phyloP scores from a whole-genome alignment of 352 stramenopile genomes.

The Phytophthora vignae region DNA sequence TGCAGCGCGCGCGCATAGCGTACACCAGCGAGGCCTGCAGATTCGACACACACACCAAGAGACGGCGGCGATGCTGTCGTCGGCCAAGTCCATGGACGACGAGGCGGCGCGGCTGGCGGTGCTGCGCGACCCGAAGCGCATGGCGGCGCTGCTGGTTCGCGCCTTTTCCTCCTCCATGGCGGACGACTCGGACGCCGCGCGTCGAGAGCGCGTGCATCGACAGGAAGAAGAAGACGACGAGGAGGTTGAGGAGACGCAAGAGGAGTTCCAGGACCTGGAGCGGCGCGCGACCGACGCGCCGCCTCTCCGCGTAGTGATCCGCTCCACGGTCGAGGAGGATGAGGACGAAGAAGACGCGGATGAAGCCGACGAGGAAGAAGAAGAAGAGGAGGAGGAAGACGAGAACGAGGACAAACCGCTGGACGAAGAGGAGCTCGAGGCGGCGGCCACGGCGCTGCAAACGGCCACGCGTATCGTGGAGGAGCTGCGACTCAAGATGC shows the following conservation, averaged over 20 bases:
- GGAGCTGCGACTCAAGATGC: constrained; percentile 61
- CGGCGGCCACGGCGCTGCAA: constrained; percentile 58
- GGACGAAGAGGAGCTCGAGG: constrained; percentile 55
- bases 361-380: constrained; percentile 44
- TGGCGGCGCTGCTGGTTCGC: constrained; percentile 57
- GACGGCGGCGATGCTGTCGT: constrained; percentile 35
- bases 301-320: constrained; percentile 29
- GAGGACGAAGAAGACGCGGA: constrained; percentile 64
- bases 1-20: neutral
- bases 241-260: constrained; percentile 39
- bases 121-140: constrained; percentile 52
- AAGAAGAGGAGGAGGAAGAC: constrained; percentile 47
- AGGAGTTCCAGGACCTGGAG: constrained; percentile 39
- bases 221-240: constrained; percentile 43
- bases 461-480: constrained; percentile 64
- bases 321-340: constrained; percentile 24
- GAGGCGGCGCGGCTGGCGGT: constrained; percentile 33
- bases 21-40: neutral
- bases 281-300: constrained; percentile 8
- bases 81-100: constrained; percentile 48
- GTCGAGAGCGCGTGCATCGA: constrained; percentile 2
- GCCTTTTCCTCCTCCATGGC: constrained; percentile 45
- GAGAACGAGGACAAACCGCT: constrained; percentile 37
- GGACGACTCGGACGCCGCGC: constrained; percentile 7
- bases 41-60: neutral